Conservation (phyloP, 805 yeast species). For the Ogataea haglerorum region DNA sequence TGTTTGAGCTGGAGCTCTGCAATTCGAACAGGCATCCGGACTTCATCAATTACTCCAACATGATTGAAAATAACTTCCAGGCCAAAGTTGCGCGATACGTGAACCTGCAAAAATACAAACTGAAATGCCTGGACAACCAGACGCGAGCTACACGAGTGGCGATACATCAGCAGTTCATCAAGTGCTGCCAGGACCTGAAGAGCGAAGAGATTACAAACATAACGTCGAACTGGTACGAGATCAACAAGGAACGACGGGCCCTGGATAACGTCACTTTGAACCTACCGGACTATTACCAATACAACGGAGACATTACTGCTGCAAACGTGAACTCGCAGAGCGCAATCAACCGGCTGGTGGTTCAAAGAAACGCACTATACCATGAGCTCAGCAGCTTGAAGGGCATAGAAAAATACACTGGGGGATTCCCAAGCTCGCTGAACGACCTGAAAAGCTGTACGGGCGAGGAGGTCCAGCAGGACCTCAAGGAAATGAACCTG, state of each 20-base stretch:
- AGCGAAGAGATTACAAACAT: conserved; percentile 63
- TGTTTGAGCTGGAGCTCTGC: conserved; percentile 84
- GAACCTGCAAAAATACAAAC: conserved; percentile 54
- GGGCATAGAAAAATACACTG: conserved; percentile 57
- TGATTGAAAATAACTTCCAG: conserved; percentile 71
- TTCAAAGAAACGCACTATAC: conserved; percentile 62
- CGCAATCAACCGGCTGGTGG: conserved; percentile 46
- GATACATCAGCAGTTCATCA: conserved; percentile 79
- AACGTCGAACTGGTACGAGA: conserved; percentile 86
- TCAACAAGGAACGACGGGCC: conserved; percentile 81
- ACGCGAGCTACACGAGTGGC: conserved; percentile 75
- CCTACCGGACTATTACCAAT: conserved; percentile 42
- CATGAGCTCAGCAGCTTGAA: conserved; percentile 67
- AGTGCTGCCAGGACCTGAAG: conserved; percentile 64
- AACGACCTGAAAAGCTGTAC: conserved; percentile 59
- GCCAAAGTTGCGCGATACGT: conserved; percentile 47
- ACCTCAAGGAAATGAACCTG: conserved; percentile 57
- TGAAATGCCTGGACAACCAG: conserved; percentile 74
- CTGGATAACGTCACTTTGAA: conserved; percentile 65
- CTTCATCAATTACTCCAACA: conserved; percentile 63
- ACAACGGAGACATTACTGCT: conserved; percentile 25
- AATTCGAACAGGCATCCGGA: conserved; percentile 91
- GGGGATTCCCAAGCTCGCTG: conserved; percentile 81
- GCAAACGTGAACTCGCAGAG: conserved; percentile 23
- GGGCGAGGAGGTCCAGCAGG: conserved; percentile 71